Evolutionary conservation across 495 filamentous ascomycete species (phyloP).

Genomic region (Penicillium canescens): DNA sequence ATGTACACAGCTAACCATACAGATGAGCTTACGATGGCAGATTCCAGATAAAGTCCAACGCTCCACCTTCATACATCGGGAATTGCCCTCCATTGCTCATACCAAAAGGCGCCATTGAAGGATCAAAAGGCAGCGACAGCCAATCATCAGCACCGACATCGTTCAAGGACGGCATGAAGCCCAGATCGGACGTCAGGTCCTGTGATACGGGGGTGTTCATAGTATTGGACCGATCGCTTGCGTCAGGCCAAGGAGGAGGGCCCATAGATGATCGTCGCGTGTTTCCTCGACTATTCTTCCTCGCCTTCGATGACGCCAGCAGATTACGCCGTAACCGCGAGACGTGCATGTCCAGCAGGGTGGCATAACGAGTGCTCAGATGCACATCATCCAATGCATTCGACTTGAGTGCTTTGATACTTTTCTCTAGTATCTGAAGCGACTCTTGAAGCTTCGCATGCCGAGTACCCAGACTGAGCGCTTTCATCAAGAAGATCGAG

Average conservation of each 20-base stretch:
- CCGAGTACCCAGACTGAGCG: conserved; percentile 49
- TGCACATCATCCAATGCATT: conserved; percentile 56
- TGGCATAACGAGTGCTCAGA: conserved; percentile 52
- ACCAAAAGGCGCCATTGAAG: conserved; percentile 55
- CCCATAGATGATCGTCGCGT: conserved; percentile 33
- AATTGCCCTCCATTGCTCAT: conserved; percentile 45
- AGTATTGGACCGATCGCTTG: conserved; percentile 20
- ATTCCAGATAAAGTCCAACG: conserved; percentile 54
- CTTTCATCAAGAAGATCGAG: conserved; percentile 56
- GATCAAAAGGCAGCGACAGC: conserved; percentile 54
- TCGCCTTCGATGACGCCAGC: conserved; percentile 35
- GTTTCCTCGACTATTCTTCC: conserved; percentile 25
- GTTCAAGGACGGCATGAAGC: conserved; percentile 35
- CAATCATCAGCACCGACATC: conserved; percentile 50
- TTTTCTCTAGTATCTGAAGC: conserved; percentile 48
- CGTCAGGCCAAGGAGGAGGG: conserved; percentile 29
- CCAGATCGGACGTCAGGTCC: conserved; percentile 30
- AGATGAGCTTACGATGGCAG: conserved; percentile 33
- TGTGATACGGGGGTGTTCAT: conserved; percentile 27
- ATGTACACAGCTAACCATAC: neutral
- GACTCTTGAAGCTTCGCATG: conserved; percentile 50
- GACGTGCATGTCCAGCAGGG: conserved; percentile 50
- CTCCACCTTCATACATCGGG: conserved; percentile 51
- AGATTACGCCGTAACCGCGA: conserved; percentile 45
- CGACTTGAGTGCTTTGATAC: conserved; percentile 47